These are phyloP conservation scores for Smithsoniella earleae DNA, from an alignment of 163 green algal species.

Conservation along the genomic window DNA sequence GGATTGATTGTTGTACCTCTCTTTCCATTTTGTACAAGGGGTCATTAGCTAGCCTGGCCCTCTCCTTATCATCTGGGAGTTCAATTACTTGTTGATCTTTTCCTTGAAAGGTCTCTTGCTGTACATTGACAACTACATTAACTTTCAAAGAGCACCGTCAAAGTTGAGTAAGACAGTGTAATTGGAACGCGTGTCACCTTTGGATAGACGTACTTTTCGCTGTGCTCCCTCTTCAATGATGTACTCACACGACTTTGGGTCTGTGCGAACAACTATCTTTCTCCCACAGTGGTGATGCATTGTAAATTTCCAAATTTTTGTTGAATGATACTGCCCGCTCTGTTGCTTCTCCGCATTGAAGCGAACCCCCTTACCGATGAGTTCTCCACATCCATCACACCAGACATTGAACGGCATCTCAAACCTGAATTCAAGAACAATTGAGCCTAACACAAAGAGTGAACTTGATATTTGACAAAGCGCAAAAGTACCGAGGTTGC, in stretches of 20 bases:
- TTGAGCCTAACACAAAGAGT: neutral
- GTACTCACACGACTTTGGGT: slow-evolving; percentile 89
- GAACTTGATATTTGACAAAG: neutral
- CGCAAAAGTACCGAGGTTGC: neutral
- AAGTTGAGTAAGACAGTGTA: neutral
- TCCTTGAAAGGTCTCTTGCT: slow-evolving; percentile 56
- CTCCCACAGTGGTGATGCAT: slow-evolving; percentile 72
- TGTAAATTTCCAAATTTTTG: slow-evolving; percentile 82
- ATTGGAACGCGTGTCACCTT: slow-evolving; percentile 23
- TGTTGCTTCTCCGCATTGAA: slow-evolving; percentile 97
- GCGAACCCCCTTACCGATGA: slow-evolving; percentile 80
- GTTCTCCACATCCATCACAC: slow-evolving; percentile 70
- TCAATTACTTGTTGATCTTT: slow-evolving; percentile 53
- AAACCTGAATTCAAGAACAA: slow-evolving; percentile 46
- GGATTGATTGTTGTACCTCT: slow-evolving; percentile 34
- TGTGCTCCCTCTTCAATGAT: slow-evolving; percentile 60
- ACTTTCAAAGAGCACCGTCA: neutral
- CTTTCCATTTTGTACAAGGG: slow-evolving; percentile 55
- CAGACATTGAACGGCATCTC: slow-evolving; percentile 93
- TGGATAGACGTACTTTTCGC: slow-evolving; percentile 46
- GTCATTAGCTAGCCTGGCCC: slow-evolving; percentile 40
- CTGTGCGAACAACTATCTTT: slow-evolving; percentile 84
- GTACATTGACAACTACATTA: neutral
- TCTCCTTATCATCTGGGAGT: slow-evolving; percentile 46
- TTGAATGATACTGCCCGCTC: slow-evolving; percentile 83